A percentile compares a stretch with the other conserved stretches of the same genome.
These are phyloP conservation scores for Microthlaspi erraticum DNA, from an alignment of 345 rosid genomes.

Conservation along the genomic window DNA sequence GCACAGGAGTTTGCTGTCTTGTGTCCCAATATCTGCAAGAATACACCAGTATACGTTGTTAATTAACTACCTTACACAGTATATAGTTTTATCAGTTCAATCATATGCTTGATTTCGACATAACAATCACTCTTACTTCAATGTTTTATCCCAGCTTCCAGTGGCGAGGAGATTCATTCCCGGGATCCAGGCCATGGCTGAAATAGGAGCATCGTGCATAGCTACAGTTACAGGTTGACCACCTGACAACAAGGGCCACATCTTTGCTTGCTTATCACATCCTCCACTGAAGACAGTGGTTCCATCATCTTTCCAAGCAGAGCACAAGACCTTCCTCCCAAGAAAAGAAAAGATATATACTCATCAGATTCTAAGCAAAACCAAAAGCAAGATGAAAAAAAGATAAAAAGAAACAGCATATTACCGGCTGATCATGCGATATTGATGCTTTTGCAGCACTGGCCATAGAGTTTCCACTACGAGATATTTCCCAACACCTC, in stretches of 20 bases:
- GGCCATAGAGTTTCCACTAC: constrained; percentile 57
- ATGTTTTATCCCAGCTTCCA: constrained; percentile 96
- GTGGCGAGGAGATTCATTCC: constrained; percentile 85
- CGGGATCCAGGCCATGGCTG: constrained; percentile 89
- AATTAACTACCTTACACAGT: neutral
- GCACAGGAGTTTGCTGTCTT: constrained; percentile 86
- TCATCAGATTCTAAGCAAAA: neutral
- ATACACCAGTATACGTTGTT: constrained; percentile 4
- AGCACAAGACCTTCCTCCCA: constrained; percentile 73
- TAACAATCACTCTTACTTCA: constrained; percentile 56
- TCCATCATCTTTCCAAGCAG: constrained; percentile 99
- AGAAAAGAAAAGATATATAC: neutral
- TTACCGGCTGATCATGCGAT: constrained; percentile 95
- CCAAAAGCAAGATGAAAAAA: constrained; percentile 6
- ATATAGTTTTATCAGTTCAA: neutral
- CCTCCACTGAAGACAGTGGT: constrained; percentile 91
- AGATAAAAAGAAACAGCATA: constrained; percentile 16
- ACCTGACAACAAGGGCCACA: constrained; percentile 93
- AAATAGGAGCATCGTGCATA: constrained; percentile 90
- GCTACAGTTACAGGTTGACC: constrained; percentile 91
- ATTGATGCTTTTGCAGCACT: constrained; percentile 86
- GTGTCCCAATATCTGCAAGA: constrained; percentile 86
- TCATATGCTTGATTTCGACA: neutral
- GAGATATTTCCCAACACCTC: constrained; percentile 89
- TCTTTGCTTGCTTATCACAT: constrained; percentile 97